Evolutionary conservation across 257 asterid genomes (phyloP).

Genomic region (Solanum appendiculatum): DNA sequence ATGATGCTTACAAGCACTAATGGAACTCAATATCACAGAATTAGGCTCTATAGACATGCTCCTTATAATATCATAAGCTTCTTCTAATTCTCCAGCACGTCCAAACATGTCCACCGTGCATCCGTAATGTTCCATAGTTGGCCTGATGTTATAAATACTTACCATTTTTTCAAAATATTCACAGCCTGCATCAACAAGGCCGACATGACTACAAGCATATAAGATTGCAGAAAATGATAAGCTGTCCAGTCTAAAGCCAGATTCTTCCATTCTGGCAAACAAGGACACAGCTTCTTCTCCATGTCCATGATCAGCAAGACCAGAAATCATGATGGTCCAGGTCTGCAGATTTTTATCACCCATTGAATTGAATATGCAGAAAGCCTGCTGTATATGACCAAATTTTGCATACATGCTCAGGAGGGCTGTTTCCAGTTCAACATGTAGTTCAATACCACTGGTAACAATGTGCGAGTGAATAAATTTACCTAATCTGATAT

Average conservation of each 20-base stretch:
- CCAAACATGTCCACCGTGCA: constrained; percentile 55
- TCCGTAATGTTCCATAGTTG: too few relatives aligned
- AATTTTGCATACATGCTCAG: constrained; percentile 56
- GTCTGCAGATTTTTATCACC: too few relatives aligned
- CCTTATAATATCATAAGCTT: constrained; percentile 45
- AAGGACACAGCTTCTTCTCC: constrained; percentile 18
- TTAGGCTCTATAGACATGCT: constrained; percentile 62
- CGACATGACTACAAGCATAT: too few relatives aligned
- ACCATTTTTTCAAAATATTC: too few relatives aligned
- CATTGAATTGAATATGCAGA: too few relatives aligned
- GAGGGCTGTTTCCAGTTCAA: constrained; percentile 17
- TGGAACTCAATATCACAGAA: constrained; percentile 48
- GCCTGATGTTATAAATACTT: too few relatives aligned
- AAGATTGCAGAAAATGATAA: too few relatives aligned
- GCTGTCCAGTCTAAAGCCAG: too few relatives aligned
- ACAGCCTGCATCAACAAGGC: too few relatives aligned
- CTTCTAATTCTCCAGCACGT: constrained; percentile 53
- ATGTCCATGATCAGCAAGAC: constrained; percentile 46
- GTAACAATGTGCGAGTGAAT: constrained; percentile 13
- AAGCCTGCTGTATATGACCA: constrained; percentile 11
- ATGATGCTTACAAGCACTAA: constrained; percentile 54
- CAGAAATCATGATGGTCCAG: constrained; percentile 71
- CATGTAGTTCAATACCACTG: too few relatives aligned
- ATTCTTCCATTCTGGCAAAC: too few relatives aligned
- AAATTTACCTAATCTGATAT: constrained; percentile 37